Base-by-base conservation (phyloP, 768 basidiomycete genomes). In the Lactifluus hygrophoroides region DNA sequence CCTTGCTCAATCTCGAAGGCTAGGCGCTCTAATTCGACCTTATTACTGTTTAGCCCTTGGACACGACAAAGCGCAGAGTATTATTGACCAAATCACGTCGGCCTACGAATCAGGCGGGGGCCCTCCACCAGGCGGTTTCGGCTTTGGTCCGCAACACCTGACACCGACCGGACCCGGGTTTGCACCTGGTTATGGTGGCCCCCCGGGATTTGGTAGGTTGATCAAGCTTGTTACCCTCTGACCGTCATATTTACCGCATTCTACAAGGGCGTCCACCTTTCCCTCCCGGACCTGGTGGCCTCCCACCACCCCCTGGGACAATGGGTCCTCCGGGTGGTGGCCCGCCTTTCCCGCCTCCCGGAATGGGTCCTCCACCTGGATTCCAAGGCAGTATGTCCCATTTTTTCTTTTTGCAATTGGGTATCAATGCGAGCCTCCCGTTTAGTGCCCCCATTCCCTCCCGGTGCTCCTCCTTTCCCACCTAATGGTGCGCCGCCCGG, bases 41-140 rank as follows among this genome's bases (percentile, higher is more conserved):
- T 14, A 19, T 57, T 56, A 21, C 35, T 13, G 19, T 44, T 16
- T 65, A 90, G 88, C 88, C 2, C 81, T 91, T 56, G 88, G 88
- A 56, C 93, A 97, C 73, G 94, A 98, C 80, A 95, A 95, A 72
- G 94, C 95, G 17, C 96, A 99, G 72, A 92, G 76, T 66, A 93
- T 98, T 70, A 98, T 99, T 70, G 95, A 99, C 80, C 91, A 95
- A 72, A 98, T 99, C 72, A 94, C 93, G 37, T 85, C 88, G 21
- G 85, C 89, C 25, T 96, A 95, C 68, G 95, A 98, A 73, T 81
- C 80, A 28, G 84, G 88, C 43, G 85, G 85, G 51, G 88, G 88
- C 2, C 90, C 90, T 40, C 90, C 90, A 64, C 88, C 88, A 11
- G 90, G 90, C 51, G 90, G 90, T 3, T 92, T 91, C 62, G 88